Base-by-base conservation (phyloP, 345 rosid species). In the Brassica incana region DNA sequence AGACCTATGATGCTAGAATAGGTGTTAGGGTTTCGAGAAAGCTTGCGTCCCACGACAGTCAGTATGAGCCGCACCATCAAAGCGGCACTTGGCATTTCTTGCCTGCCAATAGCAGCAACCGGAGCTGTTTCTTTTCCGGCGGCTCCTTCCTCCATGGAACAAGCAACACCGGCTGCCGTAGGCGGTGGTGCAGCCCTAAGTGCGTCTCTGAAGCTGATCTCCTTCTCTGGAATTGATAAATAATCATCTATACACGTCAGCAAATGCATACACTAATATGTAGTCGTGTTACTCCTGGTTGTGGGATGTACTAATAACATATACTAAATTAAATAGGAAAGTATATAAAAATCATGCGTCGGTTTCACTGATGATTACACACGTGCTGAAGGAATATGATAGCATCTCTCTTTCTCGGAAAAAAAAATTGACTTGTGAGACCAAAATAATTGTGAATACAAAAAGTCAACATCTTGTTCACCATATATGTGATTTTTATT, bases 11-110 rank as follows among this genome's bases (percentile, higher is more conserved):
- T 72, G 83, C 99, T 95, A 18, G 99, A 93, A 82, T 95, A 95
- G 0, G 97, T 95, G 78, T 95, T 95, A 77, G 99, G 99, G 67
- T 95, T 95, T 74, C 98, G 80, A 36, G 95, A 91, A 32, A 95
- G 97, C 84, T 95, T 95, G 80, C 99, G 95, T 95, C 99, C 95
- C 59, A 93, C 99, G 95, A 95, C 95, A 69, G 95, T 93, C 71
- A 95, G 80, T 59, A 95, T 95, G 8, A 95, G 97, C 90, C 98
- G 88, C 72, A 95, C 90, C 97, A 95, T 90, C 9, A 95, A 98
- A 80, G 88, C 83, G n/a, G 97, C 79, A 32, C 98, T 93, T 35
- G 99, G 99, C 99, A 93, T 93, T 15, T 89, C 52, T 84, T 88
- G 93, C 60, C 88, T 89, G 2, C 78, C 84, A 48, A 52, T 43